Conservation (phyloP, 1,284 basidiomycete species). For the Puccinia coronata region DNA sequence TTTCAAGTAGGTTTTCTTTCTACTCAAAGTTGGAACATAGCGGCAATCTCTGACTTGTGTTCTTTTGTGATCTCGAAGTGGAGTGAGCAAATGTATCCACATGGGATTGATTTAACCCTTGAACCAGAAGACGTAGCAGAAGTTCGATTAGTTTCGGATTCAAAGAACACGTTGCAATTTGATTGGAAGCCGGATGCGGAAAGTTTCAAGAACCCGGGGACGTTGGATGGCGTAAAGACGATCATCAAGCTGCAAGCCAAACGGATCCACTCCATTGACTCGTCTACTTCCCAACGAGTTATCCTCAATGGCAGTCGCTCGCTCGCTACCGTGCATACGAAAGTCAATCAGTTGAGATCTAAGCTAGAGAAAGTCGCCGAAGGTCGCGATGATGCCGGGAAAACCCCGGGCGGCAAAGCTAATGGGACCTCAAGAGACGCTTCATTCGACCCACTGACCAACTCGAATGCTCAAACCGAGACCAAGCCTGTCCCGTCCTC, state of each 20-base stretch:
- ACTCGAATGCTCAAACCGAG: not conserved
- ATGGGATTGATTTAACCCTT: conserved; percentile 41
- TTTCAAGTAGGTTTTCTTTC: conserved; percentile 36
- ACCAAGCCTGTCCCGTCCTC: not conserved
- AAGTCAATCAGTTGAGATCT: not conserved
- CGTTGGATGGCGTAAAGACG: not conserved
- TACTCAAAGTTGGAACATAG: not conserved
- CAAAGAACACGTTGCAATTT: conserved; percentile 39
- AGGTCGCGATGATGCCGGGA: not conserved
- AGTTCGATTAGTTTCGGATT: conserved; percentile 22
- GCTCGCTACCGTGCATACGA: not conserved
- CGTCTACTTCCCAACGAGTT: not conserved
- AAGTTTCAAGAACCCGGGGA: not conserved
- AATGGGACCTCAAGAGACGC: not conserved
- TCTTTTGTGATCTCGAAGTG: conserved; percentile 18
- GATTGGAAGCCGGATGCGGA: conserved; percentile 25
- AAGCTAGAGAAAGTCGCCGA: not conserved
- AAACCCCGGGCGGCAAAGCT: too few species aligned
- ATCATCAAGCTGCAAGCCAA: conserved; percentile 23
- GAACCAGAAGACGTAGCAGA: conserved; percentile 33
- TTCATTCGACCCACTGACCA: not conserved
- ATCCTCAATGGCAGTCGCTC: not conserved
- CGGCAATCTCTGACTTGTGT: not conserved
- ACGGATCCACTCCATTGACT: conserved; percentile 14
- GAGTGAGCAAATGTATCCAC: conserved; percentile 46